These are phyloP conservation scores for Ogataea paraovalis DNA, from an alignment of 805 yeast species.

Conservation along the genomic window DNA sequence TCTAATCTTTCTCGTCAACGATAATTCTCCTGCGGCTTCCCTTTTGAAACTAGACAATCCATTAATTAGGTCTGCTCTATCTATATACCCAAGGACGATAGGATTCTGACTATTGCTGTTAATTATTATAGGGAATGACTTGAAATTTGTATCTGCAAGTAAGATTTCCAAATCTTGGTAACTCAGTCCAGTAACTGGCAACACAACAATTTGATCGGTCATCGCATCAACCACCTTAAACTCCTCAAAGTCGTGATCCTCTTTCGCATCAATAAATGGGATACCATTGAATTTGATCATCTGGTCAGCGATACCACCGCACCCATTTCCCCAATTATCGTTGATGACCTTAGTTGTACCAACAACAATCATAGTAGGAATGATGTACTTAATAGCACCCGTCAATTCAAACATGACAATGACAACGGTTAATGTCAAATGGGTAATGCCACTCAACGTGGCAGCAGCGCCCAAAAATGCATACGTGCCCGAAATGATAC, in stretches of 20 bases:
- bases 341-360: conserved; percentile 80
- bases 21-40: neutral
- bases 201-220: conserved; percentile 40
- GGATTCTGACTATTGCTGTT: conserved; percentile 29
- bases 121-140: conserved; percentile 52
- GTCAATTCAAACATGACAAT: conserved; percentile 95
- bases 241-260: conserved; percentile 55
- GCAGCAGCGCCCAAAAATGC: conserved; percentile 97
- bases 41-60: conserved; percentile 25
- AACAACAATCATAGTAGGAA: conserved; percentile 96
- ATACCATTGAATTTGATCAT: conserved; percentile 86
- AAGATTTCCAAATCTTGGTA: conserved; percentile 33
- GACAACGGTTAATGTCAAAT: conserved; percentile 87
- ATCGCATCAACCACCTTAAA: conserved; percentile 54
- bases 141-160: conserved; percentile 32
- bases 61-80: conserved; percentile 37
- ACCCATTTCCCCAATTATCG: conserved; percentile 65
- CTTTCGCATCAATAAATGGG: conserved; percentile 74
- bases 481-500: conserved; percentile 91
- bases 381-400: conserved; percentile 86
- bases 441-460: conserved; percentile 89
- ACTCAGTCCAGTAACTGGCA: conserved; percentile 36
- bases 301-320: conserved; percentile 91
- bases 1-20: conserved; percentile 8
- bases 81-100: conserved; percentile 42